These are phyloP conservation scores for Eutrema yunnanense DNA, from an alignment of 345 rosid species.

Conservation along the genomic window DNA sequence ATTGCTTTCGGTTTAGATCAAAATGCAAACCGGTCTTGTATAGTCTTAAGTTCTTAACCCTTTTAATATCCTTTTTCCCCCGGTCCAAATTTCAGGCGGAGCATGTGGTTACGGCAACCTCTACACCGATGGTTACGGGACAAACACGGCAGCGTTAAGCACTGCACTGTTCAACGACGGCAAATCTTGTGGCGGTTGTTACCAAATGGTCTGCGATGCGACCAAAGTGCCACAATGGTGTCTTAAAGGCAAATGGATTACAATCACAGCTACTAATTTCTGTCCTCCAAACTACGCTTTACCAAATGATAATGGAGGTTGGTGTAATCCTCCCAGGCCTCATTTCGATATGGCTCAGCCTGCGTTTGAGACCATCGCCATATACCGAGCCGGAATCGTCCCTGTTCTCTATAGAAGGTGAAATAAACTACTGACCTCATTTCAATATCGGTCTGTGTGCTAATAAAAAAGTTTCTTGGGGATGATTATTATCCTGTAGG, in stretches of 20 bases:
- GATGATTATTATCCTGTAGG: constrained; percentile 24
- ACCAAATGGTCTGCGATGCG: constrained; percentile 52
- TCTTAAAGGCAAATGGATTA: constrained; percentile 47
- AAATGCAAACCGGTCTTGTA: background rate
- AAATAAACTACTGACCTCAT: background rate
- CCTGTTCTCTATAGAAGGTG: constrained; percentile 62
- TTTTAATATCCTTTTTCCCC: background rate
- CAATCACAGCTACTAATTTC: constrained; percentile 70
- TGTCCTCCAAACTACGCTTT: constrained; percentile 71
- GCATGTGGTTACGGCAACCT: constrained; percentile 82
- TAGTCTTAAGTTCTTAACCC: background rate
- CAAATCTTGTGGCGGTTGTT: constrained; percentile 61
- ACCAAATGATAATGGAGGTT: constrained; percentile 65
- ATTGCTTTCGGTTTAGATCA: too few species aligned
- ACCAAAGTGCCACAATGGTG: constrained; percentile 58
- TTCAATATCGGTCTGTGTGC: too few species aligned
- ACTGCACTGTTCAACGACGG: constrained; percentile 63
- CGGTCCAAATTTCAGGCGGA: constrained; percentile 41
- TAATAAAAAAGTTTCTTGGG: background rate
- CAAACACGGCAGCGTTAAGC: constrained; percentile 61
- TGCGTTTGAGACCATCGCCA: constrained; percentile 65
- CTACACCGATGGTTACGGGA: constrained; percentile 59
- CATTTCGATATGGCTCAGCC: constrained; percentile 82
- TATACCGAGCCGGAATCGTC: constrained; percentile 63
- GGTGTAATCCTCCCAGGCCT: constrained; percentile 75